Evolutionary conservation across 1,284 basidiomycete genomes (phyloP), one percentile per base, ranked within the genome.

Genomic region (Ganoderma lingzhi): DNA sequence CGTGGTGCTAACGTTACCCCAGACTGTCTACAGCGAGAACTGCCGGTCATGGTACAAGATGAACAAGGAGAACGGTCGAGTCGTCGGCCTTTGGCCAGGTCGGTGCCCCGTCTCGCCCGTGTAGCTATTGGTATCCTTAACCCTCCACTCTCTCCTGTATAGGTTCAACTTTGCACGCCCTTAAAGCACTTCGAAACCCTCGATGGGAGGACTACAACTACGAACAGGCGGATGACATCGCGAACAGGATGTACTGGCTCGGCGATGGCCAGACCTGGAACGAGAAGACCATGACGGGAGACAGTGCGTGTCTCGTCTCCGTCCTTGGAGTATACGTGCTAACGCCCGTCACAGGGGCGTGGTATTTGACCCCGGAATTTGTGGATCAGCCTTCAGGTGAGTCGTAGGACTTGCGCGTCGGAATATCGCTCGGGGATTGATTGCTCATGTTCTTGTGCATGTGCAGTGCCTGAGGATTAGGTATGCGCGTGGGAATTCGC

Each of bases 21-120:
- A 56, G 53, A 32, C 53, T 23, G 53, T 56, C 5, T 56, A 56
- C 30, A 56, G 30, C 8, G 53, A 86, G 68, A 85, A 86, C 67
- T 91, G 90, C 74, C 82, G 84, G 6, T 88, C 88, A 2, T 92
- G 90, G 90, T 92, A 91, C 75, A 91, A 91, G 76, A 82, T 80
- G 62, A 88, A 88, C 5, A 85, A 85, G 69, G 84, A 84, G 71
- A 87, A 90, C 68, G 89, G 90, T 3, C 82, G 87, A 0, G 81
- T 91, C 2, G 82, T 84, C 28, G 88, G 82, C 0, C 79, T 91
- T 2, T 92, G 88, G 88, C 90, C 89, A 37, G 88, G 88, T 86
- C 71, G 30, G 77, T 56, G 23, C 35, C 41, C 17, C 30, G 3
- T 58, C 28, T 3, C 28, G 30, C 58, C 23, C 17, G 10, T 17